Evolutionary conservation across 202 grass and related monocot genomes (phyloP), one percentile per base, ranked within the genome.

Genomic region (Carex sylvatica): DNA sequence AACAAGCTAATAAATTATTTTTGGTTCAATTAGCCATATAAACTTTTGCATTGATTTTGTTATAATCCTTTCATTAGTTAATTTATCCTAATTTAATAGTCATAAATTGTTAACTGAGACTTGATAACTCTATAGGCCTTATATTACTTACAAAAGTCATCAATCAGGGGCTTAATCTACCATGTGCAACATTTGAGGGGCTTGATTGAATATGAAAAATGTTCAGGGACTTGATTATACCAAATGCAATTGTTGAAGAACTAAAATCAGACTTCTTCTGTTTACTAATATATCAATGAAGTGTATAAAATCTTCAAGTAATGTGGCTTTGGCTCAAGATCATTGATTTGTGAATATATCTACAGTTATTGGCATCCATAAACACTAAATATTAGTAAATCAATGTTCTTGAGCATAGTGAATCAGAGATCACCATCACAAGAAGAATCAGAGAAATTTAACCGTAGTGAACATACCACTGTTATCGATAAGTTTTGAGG

Each of bases 401-500:
- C 46, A 49, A 49, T 49, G 2, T 49, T 12, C 46, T 49, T 13
- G 10, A 13, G 46, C 46, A 12, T 49, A 49, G 11, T 49, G 46
- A 49, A 12, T 49, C 46, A 49, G 11, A 49, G 46, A 49, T 49
- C 46, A 80, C 54, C 22, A 40, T 42, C 51, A 14, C 6, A 36
- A 61, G 77, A 13, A 74, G 46, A 61, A 56, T 36, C 15, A 58
- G 46, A 61, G 23, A 83, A 84, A 16, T 61, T 74, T 61, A 72
- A 23, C 31, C 81, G 73, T 70, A 62, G 85, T 77, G 64, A 87
- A 61, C 86, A 83, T 86, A 92, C 97, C 93, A 11, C 97, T 94
- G 65, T 99, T 99, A 58, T 99, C 91, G 74, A 93, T 99, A 89
- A 99, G 97, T 88, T 99, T 99, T 87, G 89, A 99, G 74, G 97